Evolutionary conservation across 1,139 yeast genomes (phyloP), one percentile per base, ranked within the genome.

Genomic region (Eremothecium sinecaudum): DNA sequence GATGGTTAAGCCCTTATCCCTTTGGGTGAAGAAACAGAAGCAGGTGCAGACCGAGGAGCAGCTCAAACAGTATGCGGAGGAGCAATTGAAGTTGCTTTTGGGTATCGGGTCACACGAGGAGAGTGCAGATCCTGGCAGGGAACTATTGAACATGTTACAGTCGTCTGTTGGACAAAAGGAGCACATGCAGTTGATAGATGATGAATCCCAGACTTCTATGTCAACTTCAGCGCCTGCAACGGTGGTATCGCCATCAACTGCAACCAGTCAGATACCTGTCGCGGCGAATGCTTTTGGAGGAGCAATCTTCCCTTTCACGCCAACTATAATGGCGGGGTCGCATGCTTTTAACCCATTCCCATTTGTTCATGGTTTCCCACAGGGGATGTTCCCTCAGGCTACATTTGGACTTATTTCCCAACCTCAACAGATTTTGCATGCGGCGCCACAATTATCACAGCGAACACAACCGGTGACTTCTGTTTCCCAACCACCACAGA

Each of bases 81-180:
- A 66, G 18, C 74, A 71, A 53, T 67, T 80, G 64, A 79, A 79
- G 62, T 58, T 64, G 18, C 62, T 77, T 40, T 63, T 80, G 48
- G 86, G 86, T 26, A 63, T 79, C 29, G 32, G 32, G 14, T 63
- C 64, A 11, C 53, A 55, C 30, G 58, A 56, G 24, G 53, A 51
- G 11, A 47, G 51, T 16, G 36, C 37, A 17, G 90, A 79, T 55
- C 84, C 86, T 3, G 90, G 90, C 18, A 73, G 90, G 64, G 90
- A 77, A 38, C 58, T 80, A 40, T 66, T 80, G 47, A 73, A 78
- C 44, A 69, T 77, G 53, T 62, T 78, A 41, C 82, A 77, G 32
- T 43, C 48, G 14, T 51, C 59, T 12, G 62, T 66, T n/a, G 19
- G 30, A 5, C 28, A 51, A 56, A 31, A 44, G 48, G 20, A 45